These are phyloP conservation scores for Lachnellula arida DNA, from an alignment of 2,329 filamentous ascomycete species.

Conservation along the genomic window DNA sequence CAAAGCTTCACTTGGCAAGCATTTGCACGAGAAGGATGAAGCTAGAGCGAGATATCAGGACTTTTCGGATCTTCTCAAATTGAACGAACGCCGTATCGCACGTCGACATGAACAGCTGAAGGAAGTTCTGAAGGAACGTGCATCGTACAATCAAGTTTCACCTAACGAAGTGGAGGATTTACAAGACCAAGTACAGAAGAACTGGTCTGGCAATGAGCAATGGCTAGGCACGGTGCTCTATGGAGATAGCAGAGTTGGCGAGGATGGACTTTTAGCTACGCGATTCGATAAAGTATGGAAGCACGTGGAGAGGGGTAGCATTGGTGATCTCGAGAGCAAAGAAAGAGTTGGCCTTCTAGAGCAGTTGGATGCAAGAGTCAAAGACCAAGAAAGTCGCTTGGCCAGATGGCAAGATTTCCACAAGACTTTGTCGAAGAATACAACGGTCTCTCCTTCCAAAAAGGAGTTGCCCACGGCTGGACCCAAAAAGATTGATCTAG, in stretches of 20 bases:
- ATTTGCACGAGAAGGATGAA: constrained; percentile 56
- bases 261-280: constrained; percentile 59
- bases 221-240: constrained; percentile 70
- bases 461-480: constrained; percentile 11
- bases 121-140: constrained; percentile 28
- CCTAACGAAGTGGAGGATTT: constrained; percentile 39
- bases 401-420: constrained; percentile 70
- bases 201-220: constrained; percentile 73
- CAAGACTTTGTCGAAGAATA: constrained; percentile 27
- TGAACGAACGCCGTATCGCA: constrained; percentile 56
- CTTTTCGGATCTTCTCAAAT: constrained; percentile 59
- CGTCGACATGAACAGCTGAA: constrained; percentile 46
- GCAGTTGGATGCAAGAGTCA: constrained; percentile 65
- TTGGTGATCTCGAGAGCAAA: constrained; percentile 51
- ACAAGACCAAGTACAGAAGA: constrained; percentile 58
- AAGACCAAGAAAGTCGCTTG: constrained; percentile 62
- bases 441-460: constrained; percentile 21
- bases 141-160: constrained; percentile 15
- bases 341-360: constrained; percentile 53
- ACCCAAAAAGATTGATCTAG: constrained; percentile 41
- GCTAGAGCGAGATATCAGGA: constrained; percentile 54
- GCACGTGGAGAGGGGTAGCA: constrained; percentile 54
- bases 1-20: constrained; percentile 57
- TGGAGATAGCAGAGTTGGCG: constrained; percentile 54
- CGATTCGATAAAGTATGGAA: constrained; percentile 70